A percentile compares a stretch with the other conserved stretches of the same genome.
Evolutionary conservation across 2,329 filamentous ascomycete genomes (phyloP).

Genomic region (Alternaria consortialis): DNA sequence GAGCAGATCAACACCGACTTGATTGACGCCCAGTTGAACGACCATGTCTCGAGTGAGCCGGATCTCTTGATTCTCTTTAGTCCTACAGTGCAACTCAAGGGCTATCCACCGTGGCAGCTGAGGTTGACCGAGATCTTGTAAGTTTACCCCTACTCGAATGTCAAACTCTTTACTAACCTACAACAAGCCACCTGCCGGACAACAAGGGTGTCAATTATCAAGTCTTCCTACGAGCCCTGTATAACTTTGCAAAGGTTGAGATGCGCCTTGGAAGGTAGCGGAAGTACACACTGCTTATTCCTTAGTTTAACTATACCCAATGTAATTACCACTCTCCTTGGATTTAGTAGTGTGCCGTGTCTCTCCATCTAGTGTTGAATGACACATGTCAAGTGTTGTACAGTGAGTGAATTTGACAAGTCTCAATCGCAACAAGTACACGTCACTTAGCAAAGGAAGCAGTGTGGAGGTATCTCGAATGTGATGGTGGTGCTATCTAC

Average conservation of each 20-base stretch:
- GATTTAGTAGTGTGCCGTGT: not conserved
- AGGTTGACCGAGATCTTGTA: conserved; percentile 92
- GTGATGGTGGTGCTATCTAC: conserved; percentile 44
- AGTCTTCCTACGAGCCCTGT: conserved; percentile 85
- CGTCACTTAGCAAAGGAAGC: not conserved
- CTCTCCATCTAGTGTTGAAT: not conserved
- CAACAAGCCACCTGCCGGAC: conserved; percentile 64
- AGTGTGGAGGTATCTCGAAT: conserved; percentile 42
- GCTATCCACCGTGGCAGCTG: conserved; percentile 97
- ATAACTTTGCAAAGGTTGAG: conserved; percentile 85
- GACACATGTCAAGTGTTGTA: not conserved
- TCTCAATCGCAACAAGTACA: not conserved
- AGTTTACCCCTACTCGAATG: conserved; percentile 49
- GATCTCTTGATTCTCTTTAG: conserved; percentile 89
- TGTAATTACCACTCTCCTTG: conserved; percentile 1
- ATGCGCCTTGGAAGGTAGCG: conserved; percentile 78
- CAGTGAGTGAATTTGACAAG: not conserved
- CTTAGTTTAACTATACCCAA: conserved; percentile 27
- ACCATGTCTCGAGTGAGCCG: conserved; percentile 83
- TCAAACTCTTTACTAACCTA: conserved; percentile 15
- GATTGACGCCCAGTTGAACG: conserved; percentile 85
- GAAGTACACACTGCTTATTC: conserved; percentile 4
- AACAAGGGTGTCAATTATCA: conserved; percentile 91
- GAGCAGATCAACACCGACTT: conserved; percentile 85
- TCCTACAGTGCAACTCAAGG: conserved; percentile 81